Evolutionary conservation across 208 protist genomes (phyloP).

Genomic region (Phytomonas sp.): DNA sequence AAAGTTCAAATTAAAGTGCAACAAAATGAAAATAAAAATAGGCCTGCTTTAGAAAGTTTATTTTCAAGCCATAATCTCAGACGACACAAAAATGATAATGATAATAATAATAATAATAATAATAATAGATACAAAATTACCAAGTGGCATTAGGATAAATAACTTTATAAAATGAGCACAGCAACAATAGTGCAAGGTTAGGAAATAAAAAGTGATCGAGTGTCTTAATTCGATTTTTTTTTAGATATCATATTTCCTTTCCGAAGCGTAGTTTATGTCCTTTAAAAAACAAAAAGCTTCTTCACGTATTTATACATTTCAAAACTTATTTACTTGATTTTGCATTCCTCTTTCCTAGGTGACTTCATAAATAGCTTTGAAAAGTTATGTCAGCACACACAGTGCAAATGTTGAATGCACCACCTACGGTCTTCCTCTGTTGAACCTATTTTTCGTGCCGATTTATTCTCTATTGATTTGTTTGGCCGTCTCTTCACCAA

Average conservation of each 20-base stretch:
- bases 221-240: slow-evolving; percentile 15
- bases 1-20: neutral
- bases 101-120: slow-evolving; percentile 17
- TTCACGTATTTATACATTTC: slow-evolving; percentile 4
- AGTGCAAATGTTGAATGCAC: too few relatives aligned
- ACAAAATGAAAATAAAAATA: slow-evolving; percentile 11
- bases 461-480: too few relatives aligned
- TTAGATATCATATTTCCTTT: slow-evolving; percentile 2
- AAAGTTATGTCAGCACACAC: neutral
- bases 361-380: neutral
- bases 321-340: neutral
- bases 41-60: slow-evolving; percentile 5
- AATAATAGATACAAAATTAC: slow-evolving; percentile 9
- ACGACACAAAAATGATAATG: slow-evolving; percentile 5
- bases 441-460: too few relatives aligned
- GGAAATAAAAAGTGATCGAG: slow-evolving; percentile 10
- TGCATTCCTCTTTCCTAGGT: neutral
- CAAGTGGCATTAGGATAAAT: slow-evolving; percentile 16
- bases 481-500: too few relatives aligned
- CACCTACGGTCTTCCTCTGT: too few relatives aligned
- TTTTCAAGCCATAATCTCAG: neutral
- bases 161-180: slow-evolving; percentile 5
- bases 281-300: neutral
- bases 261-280: neutral
- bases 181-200: slow-evolving; percentile 4